Base-by-base conservation (phyloP, 2,329 filamentous ascomycete species). In the Cercospora sp. region DNA sequence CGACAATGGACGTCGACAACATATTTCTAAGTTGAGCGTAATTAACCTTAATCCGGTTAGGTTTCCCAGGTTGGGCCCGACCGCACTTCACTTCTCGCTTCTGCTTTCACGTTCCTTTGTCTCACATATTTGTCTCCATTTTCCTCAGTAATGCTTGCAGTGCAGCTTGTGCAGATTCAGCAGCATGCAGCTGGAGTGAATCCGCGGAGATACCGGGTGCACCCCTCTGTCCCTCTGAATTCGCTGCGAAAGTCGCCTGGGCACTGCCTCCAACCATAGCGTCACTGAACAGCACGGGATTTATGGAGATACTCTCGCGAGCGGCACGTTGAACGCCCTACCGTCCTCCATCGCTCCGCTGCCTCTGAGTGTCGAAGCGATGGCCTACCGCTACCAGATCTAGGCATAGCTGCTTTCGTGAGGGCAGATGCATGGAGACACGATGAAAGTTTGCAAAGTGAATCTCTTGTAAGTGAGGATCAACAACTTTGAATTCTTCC, bases 41-140 rank as follows among this genome's bases (percentile, higher is more conserved):
- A 28, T 53, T 26, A 53, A 53, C 48, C 48, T 28, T 28, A n/a
- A 53, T 53, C 48, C 23, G 48, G 48, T 28, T 28, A 28, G 26
- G 48, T 53, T 53, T 53, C 48, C 48, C 48, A 53, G 48, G 55
- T 59, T 16, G 55, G 55, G 30, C 55, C 18, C 28, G 28, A 59
- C 55, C 31, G 55, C 55, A 59, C 55, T 59, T 31, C 55, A 59
- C 55, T 36, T 36, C 55, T 59, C n/a, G 28, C 55, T 36, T 30
- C 55, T 36, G 55, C 55, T 59, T 59, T 36, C 30, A 59, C 55
- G 28, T 59, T 59, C 18, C 55, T 58, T 59, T 59, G 55, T 59
- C 18, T n/a, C 55, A 33, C 55, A 31, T 6, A 39, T 39, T 39
- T 39, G 36, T 39, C 36, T 39, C 36, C 36, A 8, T 39, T 16